Evolutionary conservation across 192 early-diverging fungal species (phyloP), one percentile per base, ranked within the genome.

Genomic region (Cladochytrium replicatum): DNA sequence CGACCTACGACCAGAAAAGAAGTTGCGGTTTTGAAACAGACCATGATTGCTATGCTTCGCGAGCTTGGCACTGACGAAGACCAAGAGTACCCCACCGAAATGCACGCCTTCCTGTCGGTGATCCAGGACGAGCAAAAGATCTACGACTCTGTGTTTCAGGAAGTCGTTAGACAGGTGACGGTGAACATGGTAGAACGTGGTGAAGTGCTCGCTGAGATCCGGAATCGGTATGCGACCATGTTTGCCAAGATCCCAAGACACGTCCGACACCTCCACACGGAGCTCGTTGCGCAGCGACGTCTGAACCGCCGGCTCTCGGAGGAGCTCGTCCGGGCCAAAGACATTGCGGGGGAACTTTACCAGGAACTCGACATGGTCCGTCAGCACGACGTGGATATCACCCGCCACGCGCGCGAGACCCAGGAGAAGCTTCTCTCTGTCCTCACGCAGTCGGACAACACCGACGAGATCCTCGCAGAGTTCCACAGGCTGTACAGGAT

Each of bases 121-220:
- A 77, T 77, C 21, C 55, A 62, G 27, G 69, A 79, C 48, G 77
- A 79, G 55, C 71, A 79, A 50, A 66, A 74, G 48, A 74, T 79
- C 50, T 79, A 79, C 57, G 71, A 79, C 54, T 53, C 67, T 2
- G 77, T 79, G 2, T 76, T 79, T 37, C 31, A 49, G 27, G 77
- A 79, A 47, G 39, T 79, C 27, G 69, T 76, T 21, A 64, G 77
- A 19, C 77, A 79, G 53, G 74, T 74, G 6, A 76, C 74, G 11
- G 61, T 75, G 39, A 69, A 76, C 54, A 79, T 79, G 77, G 61
- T 69, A 23, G 77, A 79, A 50, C 65, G 77, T 9, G 77, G 77
- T 21, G 71, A 77, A 55, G 62, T 79, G 13, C 56, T 79, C 0
- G 60, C 65, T 37, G 73, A 79, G 47, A 65, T 79, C 44, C 61